A percentile compares a stretch with the other conserved stretches of the same genome.
Conservation (phyloP, 1,284 basidiomycete species). For the Porodaedalea pini region DNA sequence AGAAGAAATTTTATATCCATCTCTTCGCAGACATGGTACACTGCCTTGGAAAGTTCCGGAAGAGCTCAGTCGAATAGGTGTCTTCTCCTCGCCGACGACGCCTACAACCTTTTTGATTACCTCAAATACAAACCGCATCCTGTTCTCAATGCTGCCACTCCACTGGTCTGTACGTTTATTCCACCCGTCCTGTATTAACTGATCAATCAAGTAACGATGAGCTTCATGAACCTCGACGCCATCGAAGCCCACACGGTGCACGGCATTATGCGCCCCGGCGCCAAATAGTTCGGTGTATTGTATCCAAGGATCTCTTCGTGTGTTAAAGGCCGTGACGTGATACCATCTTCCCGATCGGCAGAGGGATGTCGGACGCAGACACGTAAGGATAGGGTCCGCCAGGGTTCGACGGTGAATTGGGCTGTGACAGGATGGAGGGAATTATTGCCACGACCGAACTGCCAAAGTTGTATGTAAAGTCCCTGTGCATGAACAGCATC, state of each 20-base stretch:
- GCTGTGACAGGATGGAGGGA: conserved; percentile 28
- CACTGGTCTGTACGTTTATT: conserved; percentile 47
- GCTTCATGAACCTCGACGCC: conserved; percentile 27
- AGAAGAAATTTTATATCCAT: too few relatives aligned
- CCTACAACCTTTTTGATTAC: conserved; percentile 31
- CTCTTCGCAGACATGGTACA: too few relatives aligned
- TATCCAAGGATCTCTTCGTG: conserved; percentile 40
- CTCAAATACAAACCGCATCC: conserved; percentile 41
- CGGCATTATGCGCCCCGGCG: conserved; percentile 30
- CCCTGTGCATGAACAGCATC: conserved; percentile 43
- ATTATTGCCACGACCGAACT: conserved; percentile 41
- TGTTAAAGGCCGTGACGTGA: conserved; percentile 31
- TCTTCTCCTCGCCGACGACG: conserved; percentile 21
- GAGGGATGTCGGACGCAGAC: conserved; percentile 40
- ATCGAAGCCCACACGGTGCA: conserved; percentile 31
- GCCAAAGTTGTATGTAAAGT: conserved; percentile 50
- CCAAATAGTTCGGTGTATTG: conserved; percentile 29
- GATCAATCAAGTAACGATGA: conserved; percentile 23
- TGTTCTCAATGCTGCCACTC: conserved; percentile 46
- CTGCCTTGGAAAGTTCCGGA: conserved; percentile 1
- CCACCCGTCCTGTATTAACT: conserved; percentile 18
- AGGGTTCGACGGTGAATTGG: conserved; percentile 28
- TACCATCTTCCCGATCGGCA: conserved; percentile 25
- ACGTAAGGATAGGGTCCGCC: conserved; percentile 31
- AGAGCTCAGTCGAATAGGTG: conserved; percentile 36